Conservation (phyloP, 129 eudicot genomes). For the Arctium lappa region DNA sequence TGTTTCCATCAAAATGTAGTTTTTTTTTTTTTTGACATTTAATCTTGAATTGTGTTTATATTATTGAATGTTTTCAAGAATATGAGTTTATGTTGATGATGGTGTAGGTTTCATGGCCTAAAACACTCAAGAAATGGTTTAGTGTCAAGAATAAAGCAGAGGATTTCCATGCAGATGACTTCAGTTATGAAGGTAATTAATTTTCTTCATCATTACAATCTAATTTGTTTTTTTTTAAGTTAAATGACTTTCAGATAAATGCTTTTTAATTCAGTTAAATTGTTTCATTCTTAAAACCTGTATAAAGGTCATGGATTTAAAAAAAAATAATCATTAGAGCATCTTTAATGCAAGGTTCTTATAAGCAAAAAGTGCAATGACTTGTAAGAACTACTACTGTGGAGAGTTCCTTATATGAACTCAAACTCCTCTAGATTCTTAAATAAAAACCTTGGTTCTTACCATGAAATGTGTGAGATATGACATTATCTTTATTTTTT, state of each 20-base stretch:
- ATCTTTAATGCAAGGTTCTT: too few relatives aligned
- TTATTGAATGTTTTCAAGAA: slow-evolving; percentile 4
- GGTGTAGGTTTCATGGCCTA: slow-evolving; percentile 85
- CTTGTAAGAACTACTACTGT: too few relatives aligned
- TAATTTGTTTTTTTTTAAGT: not conserved
- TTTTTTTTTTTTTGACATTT: not conserved
- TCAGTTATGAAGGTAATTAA: slow-evolving; percentile 53
- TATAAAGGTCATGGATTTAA: not conserved
- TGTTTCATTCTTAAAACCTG: not conserved
- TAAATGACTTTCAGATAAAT: too few relatives aligned
- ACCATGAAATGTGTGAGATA: too few relatives aligned
- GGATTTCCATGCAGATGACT: slow-evolving; percentile 78
- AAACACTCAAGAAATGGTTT: slow-evolving; percentile 90
- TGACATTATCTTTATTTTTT: too few relatives aligned
- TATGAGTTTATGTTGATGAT: slow-evolving; percentile 29
- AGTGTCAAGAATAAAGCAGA: slow-evolving; percentile 69
- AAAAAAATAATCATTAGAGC: too few relatives aligned
- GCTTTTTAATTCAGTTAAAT: not conserved
- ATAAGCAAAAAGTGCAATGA: too few relatives aligned
- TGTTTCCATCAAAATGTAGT: slow-evolving; percentile 28
- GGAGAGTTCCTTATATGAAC: too few relatives aligned
- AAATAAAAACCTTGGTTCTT: too few relatives aligned
- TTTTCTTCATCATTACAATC: not conserved
- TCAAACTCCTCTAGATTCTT: too few relatives aligned
- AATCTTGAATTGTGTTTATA: not conserved